Evolutionary conservation across 306 rosid genomes (phyloP).

Genomic region (Calophaca sinica): DNA sequence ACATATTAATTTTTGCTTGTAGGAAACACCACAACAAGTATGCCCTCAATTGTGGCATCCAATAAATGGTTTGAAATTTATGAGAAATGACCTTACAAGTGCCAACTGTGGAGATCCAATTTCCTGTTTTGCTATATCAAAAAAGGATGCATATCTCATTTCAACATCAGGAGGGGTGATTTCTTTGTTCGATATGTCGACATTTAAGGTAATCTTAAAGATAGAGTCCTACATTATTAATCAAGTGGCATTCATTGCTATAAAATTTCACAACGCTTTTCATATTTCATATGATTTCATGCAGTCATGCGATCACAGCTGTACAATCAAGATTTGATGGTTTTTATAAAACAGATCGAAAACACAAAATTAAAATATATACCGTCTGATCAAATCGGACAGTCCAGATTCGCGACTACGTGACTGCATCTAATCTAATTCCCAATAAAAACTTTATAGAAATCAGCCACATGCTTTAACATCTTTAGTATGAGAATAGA

Average conservation of each 20-base stretch:
- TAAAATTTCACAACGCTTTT: not conserved
- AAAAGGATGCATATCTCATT: not conserved
- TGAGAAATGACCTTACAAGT: constrained; percentile 22
- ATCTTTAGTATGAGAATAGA: too few relatives aligned
- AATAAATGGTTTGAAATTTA: not conserved
- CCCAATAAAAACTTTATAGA: too few relatives aligned
- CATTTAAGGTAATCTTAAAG: constrained; percentile 27
- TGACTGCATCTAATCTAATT: too few relatives aligned
- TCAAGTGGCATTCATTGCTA: not conserved
- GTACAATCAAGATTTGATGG: too few relatives aligned
- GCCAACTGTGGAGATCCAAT: not conserved
- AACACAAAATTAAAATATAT: too few relatives aligned
- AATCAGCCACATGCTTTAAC: too few relatives aligned
- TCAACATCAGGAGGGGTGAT: constrained; percentile 40
- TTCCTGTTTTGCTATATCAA: constrained; percentile 21
- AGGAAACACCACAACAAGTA: constrained; percentile 7
- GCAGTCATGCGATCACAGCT: too few relatives aligned
- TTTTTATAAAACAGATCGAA: too few relatives aligned
- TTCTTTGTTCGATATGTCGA: not conserved
- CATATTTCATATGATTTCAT: too few relatives aligned
- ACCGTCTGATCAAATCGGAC: too few relatives aligned
- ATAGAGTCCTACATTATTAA: not conserved
- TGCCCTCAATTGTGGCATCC: constrained; percentile 3
- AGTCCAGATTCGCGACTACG: too few relatives aligned
- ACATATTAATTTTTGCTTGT: not conserved